Percentiles rank a stretch among this genome's conserved stretches.
Conservation (phyloP, 2,329 filamentous ascomycete genomes). For the Tolypocladium ophioglossoides region DNA sequence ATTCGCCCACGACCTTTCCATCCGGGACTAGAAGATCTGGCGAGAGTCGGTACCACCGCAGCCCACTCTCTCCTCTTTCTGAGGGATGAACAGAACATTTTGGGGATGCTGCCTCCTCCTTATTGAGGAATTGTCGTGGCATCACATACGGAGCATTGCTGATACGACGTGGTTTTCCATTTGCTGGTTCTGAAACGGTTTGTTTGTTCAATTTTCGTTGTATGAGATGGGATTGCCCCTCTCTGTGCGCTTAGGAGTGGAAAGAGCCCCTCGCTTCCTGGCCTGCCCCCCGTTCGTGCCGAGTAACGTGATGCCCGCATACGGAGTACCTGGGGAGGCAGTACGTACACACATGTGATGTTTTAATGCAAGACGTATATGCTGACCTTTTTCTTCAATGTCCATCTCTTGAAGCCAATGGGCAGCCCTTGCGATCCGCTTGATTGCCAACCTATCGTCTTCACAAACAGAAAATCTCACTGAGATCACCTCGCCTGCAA, state of each 20-base stretch:
- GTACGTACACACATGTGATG: not conserved
- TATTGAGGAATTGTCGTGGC: not conserved
- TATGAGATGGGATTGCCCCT: not conserved
- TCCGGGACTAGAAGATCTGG: slow-evolving; percentile 2
- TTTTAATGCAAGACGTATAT: not conserved
- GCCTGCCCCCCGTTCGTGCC: not conserved
- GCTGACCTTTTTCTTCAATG: not conserved
- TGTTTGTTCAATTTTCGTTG: not conserved
- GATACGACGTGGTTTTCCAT: not conserved
- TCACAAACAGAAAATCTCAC: no score
- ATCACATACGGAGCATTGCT: not conserved
- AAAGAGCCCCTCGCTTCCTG: not conserved
- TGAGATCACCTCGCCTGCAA: slow-evolving; percentile 11
- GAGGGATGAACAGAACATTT: slow-evolving; percentile 29
- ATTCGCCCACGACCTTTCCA: slow-evolving; percentile 14
- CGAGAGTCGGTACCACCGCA: slow-evolving; percentile 16
- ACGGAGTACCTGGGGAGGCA: not conserved
- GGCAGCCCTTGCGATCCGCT: not conserved
- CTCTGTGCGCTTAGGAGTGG: not conserved
- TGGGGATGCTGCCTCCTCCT: not conserved
- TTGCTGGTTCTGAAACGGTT: not conserved
- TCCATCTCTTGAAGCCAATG: not conserved
- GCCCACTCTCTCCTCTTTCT: slow-evolving; percentile 26
- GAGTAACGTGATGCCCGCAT: not conserved
- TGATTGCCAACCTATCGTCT: not conserved